Evolutionary conservation across 805 yeast genomes (phyloP), one percentile per base, ranked within the genome.

Genomic region (Candida piceae): DNA sequence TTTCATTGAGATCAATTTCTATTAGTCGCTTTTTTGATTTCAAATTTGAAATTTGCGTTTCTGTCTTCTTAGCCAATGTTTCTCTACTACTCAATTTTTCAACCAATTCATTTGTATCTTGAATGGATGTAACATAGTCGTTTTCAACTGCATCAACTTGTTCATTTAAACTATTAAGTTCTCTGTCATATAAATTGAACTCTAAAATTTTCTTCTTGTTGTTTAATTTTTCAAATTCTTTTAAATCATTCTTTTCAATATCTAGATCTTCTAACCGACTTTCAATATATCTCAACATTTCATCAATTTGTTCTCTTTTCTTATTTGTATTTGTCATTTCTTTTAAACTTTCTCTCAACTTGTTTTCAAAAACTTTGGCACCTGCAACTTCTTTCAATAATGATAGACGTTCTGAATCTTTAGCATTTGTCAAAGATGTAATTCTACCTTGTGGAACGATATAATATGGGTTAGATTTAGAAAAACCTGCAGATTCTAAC

Each of bases 401-500:
- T 24, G 74, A 71, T 35, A 90, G 67, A 42, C 97, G 74, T 53
- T 89, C 96, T 3, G 74, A 54, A 54, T 88, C 96, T 49, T 84
- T 84, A 0, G 96, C 90, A 53, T 87, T 87, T 0, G 97, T 90
- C 41, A 93, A 67, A 0, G 84, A 72, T 1, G 96, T 83, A 49
- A 93, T 86, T 49, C 85, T 72, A 16, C 98, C 98, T 61, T 93
- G 98, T 1, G 98, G 97, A 5, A 93, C 97, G 48, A 93, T 90
- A 57, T 90, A 90, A 60, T 89, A 90, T 1, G 97, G 96, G 46
- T 88, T 89, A 5, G 87, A 78, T 42, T 84, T 72, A 0, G 95
- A 84, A 53, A 93, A 87, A 0, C 98, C 98, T 0, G 96, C 95
- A 52, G 85, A 80, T 57, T 90, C 97, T 25, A 89, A 66, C 44